Evolutionary conservation across 2,329 filamentous ascomycete species (phyloP).

Genomic region (Paecilomyces sp.): DNA sequence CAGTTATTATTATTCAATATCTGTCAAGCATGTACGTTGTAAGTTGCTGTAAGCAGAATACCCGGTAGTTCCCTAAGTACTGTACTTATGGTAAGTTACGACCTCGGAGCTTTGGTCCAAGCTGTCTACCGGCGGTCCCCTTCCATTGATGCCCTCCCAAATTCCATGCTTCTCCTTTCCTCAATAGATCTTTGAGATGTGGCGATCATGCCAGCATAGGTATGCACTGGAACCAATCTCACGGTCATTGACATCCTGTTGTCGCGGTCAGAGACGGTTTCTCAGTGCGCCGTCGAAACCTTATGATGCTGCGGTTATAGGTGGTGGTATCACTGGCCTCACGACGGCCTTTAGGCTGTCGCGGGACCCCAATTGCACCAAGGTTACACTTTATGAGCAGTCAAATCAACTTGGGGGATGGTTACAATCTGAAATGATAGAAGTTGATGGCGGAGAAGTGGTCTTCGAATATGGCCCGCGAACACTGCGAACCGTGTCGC

Average conservation of each 20-base stretch:
- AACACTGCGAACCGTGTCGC: conserved; percentile 54
- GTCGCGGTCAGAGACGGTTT: conserved; percentile 10
- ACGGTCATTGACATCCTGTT: conserved; percentile 11
- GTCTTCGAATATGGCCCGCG: conserved; percentile 80
- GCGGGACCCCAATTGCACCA: conserved; percentile 57
- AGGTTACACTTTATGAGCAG: conserved; percentile 77
- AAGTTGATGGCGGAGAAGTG: conserved; percentile 54
- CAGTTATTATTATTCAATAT: background rate
- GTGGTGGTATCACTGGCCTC: conserved; percentile 77
- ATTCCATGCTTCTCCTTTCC: background rate
- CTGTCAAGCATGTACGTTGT: background rate
- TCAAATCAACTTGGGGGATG: conserved; percentile 69
- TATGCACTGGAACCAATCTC: conserved; percentile 12
- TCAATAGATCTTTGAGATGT: conserved; percentile 19
- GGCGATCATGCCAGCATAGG: conserved; percentile 14
- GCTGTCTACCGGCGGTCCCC: background rate
- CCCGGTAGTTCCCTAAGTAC: background rate
- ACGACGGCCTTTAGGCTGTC: conserved; percentile 70
- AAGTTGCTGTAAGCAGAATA: background rate
- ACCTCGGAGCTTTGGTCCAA: background rate
- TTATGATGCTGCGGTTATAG: conserved; percentile 59
- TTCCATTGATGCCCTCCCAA: background rate
- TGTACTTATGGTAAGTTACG: background rate
- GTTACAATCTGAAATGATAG: conserved; percentile 61
- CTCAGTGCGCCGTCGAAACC: conserved; percentile 15